Conservation (phyloP, 2,329 filamentous ascomycete species). For the Pseudogymnoascus sp. region DNA sequence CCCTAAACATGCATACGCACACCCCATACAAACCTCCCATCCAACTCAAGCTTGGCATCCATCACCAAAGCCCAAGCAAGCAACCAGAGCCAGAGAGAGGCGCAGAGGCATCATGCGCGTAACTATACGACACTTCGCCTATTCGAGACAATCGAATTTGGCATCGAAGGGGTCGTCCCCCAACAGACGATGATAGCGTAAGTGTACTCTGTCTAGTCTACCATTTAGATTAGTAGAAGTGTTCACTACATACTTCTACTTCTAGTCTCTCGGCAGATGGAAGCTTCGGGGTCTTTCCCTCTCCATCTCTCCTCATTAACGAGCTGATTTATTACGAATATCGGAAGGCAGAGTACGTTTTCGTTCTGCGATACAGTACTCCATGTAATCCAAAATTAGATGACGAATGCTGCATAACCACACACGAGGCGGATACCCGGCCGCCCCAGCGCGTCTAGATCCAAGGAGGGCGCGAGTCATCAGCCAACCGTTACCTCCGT, state of each 20-base stretch:
- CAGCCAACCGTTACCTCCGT: not conserved
- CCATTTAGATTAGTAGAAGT: not conserved
- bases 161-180: not conserved
- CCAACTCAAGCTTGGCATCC: not conserved
- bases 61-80: not conserved
- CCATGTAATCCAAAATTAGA: not conserved
- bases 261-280: not conserved
- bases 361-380: not conserved
- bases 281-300: not conserved
- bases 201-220: no score
- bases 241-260: not conserved
- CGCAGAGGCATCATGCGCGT: not conserved
- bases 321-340: not conserved
- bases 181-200: not conserved
- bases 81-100: not conserved
- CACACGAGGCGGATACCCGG: slow-evolving; percentile 1
- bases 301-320: not conserved
- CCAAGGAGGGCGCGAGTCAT: not conserved
- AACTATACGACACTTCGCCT: not conserved
- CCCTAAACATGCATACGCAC: not conserved
- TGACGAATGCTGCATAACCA: slow-evolving; percentile 4
- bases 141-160: not conserved
- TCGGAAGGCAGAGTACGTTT: not conserved
- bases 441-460: not conserved
- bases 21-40: not conserved